Conservation (phyloP, 495 filamentous ascomycete genomes). For the Aspergillus affinis region DNA sequence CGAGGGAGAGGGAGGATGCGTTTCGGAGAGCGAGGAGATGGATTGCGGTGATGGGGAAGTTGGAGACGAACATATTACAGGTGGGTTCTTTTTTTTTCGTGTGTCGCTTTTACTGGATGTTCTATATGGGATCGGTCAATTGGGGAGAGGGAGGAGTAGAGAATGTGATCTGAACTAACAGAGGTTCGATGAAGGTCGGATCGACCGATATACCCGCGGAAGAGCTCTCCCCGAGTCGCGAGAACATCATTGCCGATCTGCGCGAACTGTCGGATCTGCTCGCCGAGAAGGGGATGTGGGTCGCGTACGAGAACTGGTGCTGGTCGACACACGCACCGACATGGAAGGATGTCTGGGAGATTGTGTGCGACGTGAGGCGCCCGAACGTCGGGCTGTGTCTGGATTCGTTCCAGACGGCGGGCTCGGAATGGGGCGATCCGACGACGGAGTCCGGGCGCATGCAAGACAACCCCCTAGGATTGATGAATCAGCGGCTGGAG, state of each 20-base stretch:
- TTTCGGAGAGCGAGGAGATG: constrained; percentile 65
- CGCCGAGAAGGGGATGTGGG: constrained; percentile 49
- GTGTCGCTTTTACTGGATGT: too few relatives aligned
- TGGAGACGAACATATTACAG: constrained; percentile 74
- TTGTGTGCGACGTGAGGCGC: constrained; percentile 59
- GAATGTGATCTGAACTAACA: too few relatives aligned
- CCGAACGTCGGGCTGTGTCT: constrained; percentile 74
- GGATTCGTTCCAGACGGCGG: constrained; percentile 79
- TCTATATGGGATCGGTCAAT: not conserved
- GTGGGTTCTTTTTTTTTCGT: constrained; percentile 29
- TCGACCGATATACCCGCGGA: constrained; percentile 60
- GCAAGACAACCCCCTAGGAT: constrained; percentile 34
- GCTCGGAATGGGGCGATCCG: constrained; percentile 75
- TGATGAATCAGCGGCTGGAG: constrained; percentile 51
- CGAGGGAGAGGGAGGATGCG: constrained; percentile 59
- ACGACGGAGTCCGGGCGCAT: constrained; percentile 63
- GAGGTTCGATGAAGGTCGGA: constrained; percentile 51
- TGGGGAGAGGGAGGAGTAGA: too few relatives aligned
- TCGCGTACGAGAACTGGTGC: constrained; percentile 86
- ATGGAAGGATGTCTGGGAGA: constrained; percentile 69
- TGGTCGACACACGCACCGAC: constrained; percentile 71
- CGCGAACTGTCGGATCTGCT: constrained; percentile 63
- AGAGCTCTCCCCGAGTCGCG: constrained; percentile 48
- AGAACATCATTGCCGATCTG: constrained; percentile 59
- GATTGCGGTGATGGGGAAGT: constrained; percentile 71